Conservation (phyloP, 1,284 basidiomycete genomes). For the Chondrostereum purpureum region DNA sequence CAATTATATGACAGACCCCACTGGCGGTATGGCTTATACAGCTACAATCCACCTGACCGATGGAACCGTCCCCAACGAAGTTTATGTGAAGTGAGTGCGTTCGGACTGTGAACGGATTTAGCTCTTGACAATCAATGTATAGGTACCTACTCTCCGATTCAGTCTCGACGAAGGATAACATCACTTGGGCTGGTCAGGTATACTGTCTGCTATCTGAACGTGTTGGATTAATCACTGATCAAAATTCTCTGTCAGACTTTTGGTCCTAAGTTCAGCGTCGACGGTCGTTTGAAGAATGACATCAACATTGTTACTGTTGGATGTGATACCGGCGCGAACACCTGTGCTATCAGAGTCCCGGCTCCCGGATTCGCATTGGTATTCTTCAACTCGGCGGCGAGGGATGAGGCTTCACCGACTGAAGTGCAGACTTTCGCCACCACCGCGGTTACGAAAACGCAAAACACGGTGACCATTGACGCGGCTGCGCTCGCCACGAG, state of each 20-base stretch:
- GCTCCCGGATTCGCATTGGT: conserved; percentile 71
- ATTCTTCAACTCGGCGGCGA: conserved; percentile 24
- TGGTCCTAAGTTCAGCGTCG: conserved; percentile 54
- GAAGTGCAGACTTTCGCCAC: conserved; percentile 50
- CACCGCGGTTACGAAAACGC: conserved; percentile 38
- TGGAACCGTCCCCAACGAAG: conserved; percentile 32
- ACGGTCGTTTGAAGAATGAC: conserved; percentile 53
- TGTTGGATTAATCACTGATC: conserved; percentile 11
- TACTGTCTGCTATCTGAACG: conserved; percentile 9
- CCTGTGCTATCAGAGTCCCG: conserved; percentile 57
- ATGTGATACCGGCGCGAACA: conserved; percentile 39
- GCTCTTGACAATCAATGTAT: conserved; percentile 10
- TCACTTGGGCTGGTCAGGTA: conserved; percentile 67
- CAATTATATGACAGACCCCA: conserved; percentile 58
- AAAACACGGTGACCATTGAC: conserved; percentile 32
- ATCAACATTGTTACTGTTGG: conserved; percentile 44
- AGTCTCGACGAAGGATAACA: conserved; percentile 59
- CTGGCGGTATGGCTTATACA: conserved; percentile 44
- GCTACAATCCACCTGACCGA: conserved; percentile 40
- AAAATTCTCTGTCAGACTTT: conserved; percentile 44
- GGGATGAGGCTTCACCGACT: conserved; percentile 32
- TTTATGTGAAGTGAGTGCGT: conserved; percentile 51
- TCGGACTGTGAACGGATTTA: conserved; percentile 1
- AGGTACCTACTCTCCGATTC: conserved; percentile 47
- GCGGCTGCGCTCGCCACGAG: conserved; percentile 17